Evolutionary conservation across 495 filamentous ascomycete genomes (phyloP), one percentile per base, ranked within the genome.

Genomic region (Podospora sp.): DNA sequence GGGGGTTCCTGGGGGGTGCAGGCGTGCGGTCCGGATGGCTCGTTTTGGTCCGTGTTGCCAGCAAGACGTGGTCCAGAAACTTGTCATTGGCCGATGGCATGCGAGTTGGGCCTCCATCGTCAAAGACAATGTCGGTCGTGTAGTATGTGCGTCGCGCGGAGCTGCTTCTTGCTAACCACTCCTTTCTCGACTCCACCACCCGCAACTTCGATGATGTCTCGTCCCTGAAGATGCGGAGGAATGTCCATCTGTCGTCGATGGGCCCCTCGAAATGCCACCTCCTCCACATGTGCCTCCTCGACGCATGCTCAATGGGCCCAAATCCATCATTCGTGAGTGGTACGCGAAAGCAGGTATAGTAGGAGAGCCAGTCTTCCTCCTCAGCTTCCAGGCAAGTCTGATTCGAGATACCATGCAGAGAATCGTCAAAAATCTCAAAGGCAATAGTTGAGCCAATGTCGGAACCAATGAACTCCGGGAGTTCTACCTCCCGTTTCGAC

Each of bases 211-310:
- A 84, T 0, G 85, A 88, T 11, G 73, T 69, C 68, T 94, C 89
- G 64, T 93, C 88, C 55, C 79, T 81, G 24, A 88, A 83, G 1
- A 93, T 77, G 1, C 83, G 85, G 6, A 94, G 78, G 64, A 88
- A 86, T 0, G 86, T 89, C 90, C 90, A 94, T 20, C 88, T 83
- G 71, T 94, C 90, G 69, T 93, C 89, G 64, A 94, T 88, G 2
- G 90, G 89, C 0, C 91, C 91, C 71, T 93, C 91, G 11, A 76
- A 77, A 66, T 92, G 89, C 62, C 89, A 79, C 53, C 91, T 85
- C 33, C 91, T 81, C 86, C 88, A 94, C 52, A 89, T 81, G 24
- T 78, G 70, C 2, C 76, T 73, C 22, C 77, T 71, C 9, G 82
- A 71, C 6, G 76, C 75, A 14, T 70, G 65, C 60, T 85, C 74